Percentiles rank a stretch among this genome's conserved stretches.
Conservation (phyloP, 2,329 filamentous ascomycete species). For the Colletotrichum phormii region DNA sequence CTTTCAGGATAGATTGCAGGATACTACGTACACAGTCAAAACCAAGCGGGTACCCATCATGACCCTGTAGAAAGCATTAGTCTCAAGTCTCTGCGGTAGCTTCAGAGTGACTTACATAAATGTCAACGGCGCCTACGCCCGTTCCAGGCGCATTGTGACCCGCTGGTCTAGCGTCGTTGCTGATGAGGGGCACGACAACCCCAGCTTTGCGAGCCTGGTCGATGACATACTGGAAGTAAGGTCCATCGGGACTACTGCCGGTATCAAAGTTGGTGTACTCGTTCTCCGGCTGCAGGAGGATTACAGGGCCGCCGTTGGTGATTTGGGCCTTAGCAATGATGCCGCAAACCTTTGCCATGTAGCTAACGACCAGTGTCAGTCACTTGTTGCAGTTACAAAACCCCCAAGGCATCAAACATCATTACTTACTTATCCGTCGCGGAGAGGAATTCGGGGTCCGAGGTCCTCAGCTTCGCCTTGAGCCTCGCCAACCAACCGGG, state of each 20-base stretch:
- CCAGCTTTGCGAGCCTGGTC: slow-evolving; percentile 76
- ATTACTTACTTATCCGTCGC: slow-evolving; percentile 71
- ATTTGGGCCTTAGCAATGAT: slow-evolving; percentile 82
- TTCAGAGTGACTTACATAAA: slow-evolving; percentile 47
- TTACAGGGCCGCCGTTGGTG: slow-evolving; percentile 83
- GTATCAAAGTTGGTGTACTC: slow-evolving; percentile 74
- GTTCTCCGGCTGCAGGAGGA: slow-evolving; percentile 85
- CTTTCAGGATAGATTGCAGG: too few relatives aligned
- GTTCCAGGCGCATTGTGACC: slow-evolving; percentile 75
- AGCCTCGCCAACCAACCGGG: slow-evolving; percentile 82
- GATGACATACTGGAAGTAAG: slow-evolving; percentile 78
- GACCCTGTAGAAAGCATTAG: slow-evolving; percentile 39
- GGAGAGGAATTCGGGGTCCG: slow-evolving; percentile 69
- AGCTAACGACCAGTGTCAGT: slow-evolving; percentile 51
- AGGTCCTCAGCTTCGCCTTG: slow-evolving; percentile 73
- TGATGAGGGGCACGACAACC: slow-evolving; percentile 80
- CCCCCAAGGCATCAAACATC: slow-evolving; percentile 33
- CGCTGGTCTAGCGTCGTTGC: slow-evolving; percentile 73
- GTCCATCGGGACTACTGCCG: slow-evolving; percentile 62
- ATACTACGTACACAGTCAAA: slow-evolving; percentile 62
- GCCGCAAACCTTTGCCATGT: slow-evolving; percentile 59
- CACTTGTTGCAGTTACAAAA: neutral
- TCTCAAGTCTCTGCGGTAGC: too few relatives aligned
- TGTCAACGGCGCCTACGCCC: slow-evolving; percentile 54
- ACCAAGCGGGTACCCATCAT: slow-evolving; percentile 72